phyloP scores from a whole-genome alignment of 768 basidiomycete genomes.

The Aureoboletus auriporus region DNA sequence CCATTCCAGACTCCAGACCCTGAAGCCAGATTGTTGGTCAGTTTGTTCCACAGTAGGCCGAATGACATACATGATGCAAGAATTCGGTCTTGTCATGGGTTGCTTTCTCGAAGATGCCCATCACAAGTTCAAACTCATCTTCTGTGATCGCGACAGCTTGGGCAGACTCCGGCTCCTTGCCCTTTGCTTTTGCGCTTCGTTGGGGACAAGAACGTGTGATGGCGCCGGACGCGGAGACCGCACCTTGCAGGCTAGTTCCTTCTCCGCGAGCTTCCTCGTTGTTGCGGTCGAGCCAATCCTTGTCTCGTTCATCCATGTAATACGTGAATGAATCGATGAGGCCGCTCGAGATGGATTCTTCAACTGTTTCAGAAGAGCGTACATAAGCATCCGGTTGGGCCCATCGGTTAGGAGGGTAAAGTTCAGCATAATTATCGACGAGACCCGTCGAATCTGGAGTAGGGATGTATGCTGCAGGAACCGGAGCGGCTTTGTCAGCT shows the following conservation, averaged over 20 bases:
- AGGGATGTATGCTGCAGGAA: constrained; percentile 75
- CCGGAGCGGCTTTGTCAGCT: constrained; percentile 29
- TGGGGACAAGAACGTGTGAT: constrained; percentile 53
- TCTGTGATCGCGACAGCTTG: constrained; percentile 72
- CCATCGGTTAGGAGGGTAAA: constrained; percentile 2
- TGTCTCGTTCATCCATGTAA: constrained; percentile 94
- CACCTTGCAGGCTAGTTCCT: constrained; percentile 76
- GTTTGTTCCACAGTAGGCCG: neutral
- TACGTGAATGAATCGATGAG: constrained; percentile 80
- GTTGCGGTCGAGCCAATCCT: constrained; percentile 90
- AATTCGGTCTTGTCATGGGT: constrained; percentile 87
- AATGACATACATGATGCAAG: constrained; percentile 73
- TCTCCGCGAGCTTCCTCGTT: constrained; percentile 85
- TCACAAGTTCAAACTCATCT: constrained; percentile 92
- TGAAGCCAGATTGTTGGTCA: constrained; percentile 20
- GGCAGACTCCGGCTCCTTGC: constrained; percentile 72
- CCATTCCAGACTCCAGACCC: constrained; percentile 63
- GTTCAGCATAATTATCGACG: constrained; percentile 63
- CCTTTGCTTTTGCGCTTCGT: constrained; percentile 74
- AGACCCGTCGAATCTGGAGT: constrained; percentile 86
- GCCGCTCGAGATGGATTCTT: constrained; percentile 60
- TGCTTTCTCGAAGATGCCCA: constrained; percentile 90
- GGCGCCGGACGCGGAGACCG: constrained; percentile 47
- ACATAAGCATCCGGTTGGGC: constrained; percentile 60
- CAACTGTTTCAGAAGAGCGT: constrained; percentile 80